phyloP scores from a whole-genome alignment of 108 stramenopile genomes.

The Cyclotella cryptica region DNA sequence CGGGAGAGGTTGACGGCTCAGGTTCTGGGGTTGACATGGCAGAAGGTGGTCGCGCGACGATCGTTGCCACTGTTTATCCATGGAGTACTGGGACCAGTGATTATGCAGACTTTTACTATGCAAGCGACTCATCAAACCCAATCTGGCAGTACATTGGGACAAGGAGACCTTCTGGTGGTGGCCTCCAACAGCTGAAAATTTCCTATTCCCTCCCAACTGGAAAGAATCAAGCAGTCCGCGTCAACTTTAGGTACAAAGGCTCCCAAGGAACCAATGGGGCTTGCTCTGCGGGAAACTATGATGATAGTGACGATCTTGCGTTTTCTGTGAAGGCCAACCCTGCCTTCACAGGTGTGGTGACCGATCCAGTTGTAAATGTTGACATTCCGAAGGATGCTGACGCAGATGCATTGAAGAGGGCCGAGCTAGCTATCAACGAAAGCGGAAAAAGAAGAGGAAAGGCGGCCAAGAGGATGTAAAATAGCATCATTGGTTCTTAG shows the following conservation, averaged over 20 bases:
- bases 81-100: constrained; percentile 15
- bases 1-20: constrained; percentile 11
- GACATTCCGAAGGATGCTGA: constrained; percentile 4
- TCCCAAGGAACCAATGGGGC: constrained; percentile 5
- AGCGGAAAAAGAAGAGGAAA: not conserved
- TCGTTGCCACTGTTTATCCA: constrained; percentile 22
- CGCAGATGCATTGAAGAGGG: not conserved
- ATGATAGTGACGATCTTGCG: constrained; percentile 26
- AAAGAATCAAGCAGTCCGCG: constrained; percentile 22
- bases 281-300: constrained; percentile 9
- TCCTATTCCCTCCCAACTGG: constrained; percentile 23
- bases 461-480: not conserved
- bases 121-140: constrained; percentile 9
- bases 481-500: no score
- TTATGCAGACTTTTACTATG: constrained; percentile 31
- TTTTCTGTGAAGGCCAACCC: constrained; percentile 6
- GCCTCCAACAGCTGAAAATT: not conserved
- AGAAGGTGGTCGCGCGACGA: constrained; percentile 23
- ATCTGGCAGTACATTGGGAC: constrained; percentile 20
- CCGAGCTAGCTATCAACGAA: not conserved
- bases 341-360: not conserved
- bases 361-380: not conserved
- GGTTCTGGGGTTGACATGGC: constrained; percentile 18
- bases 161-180: not conserved
- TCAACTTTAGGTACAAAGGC: constrained; percentile 24